These are phyloP conservation scores for Oryza glumipatula DNA, from an alignment of 176 grass and related monocot genomes.

Conservation along the genomic window DNA sequence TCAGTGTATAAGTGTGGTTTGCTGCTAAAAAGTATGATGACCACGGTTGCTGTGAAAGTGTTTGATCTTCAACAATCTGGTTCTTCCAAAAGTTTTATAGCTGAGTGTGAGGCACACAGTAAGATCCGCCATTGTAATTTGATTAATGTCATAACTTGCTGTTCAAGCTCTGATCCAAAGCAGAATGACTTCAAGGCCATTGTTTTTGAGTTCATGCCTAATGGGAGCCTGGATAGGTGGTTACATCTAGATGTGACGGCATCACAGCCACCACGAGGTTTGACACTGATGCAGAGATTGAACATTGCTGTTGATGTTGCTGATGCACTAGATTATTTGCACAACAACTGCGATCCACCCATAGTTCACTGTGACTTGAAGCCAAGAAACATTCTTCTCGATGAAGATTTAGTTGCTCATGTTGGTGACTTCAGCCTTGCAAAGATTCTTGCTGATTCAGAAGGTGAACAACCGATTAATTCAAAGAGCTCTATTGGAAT, in stretches of 20 bases:
- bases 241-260: constrained; percentile 10
- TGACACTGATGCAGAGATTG: constrained; percentile 13
- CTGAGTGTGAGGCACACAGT: constrained; percentile 44
- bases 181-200: constrained; percentile 60
- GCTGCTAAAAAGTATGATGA: neutral
- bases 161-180: constrained; percentile 33
- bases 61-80: constrained; percentile 46
- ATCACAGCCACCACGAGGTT: neutral
- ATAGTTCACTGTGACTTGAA: constrained; percentile 59
- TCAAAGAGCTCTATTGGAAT: neutral
- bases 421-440: constrained; percentile 58
- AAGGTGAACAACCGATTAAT: neutral
- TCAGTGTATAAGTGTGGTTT: neutral
- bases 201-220: constrained; percentile 61
- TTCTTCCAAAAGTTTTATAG: constrained; percentile 43
- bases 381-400: constrained; percentile 47
- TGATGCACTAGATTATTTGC: constrained; percentile 55
- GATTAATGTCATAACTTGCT: constrained; percentile 48
- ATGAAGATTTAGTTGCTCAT: constrained; percentile 40
- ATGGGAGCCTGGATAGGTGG: constrained; percentile 47
- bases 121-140: constrained; percentile 58
- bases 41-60: constrained; percentile 49
- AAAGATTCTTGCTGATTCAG: constrained; percentile 27
- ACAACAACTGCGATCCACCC: constrained; percentile 32
- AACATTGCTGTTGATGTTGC: constrained; percentile 49